Conservation (phyloP, 768 basidiomycete species). For the Mrakia gelida region DNA sequence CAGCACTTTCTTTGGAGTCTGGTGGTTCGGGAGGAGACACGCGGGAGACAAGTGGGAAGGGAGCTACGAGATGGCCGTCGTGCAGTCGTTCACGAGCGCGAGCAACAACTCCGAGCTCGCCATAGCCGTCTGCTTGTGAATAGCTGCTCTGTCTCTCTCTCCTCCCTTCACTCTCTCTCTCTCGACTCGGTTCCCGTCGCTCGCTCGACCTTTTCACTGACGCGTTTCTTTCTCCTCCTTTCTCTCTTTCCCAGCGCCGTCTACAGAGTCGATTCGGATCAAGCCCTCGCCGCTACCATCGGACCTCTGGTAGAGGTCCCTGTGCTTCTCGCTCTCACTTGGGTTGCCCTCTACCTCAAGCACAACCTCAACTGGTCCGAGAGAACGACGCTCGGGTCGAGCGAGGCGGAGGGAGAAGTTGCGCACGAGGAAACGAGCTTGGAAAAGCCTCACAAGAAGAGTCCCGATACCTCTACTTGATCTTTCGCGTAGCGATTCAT, state of each 20-base stretch:
- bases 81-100: constrained; percentile 65
- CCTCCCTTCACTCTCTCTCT: not conserved
- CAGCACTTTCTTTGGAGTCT: constrained; percentile 45
- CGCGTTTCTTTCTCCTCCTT: not conserved
- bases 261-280: constrained; percentile 70
- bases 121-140: constrained; percentile 59
- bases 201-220: not conserved
- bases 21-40: constrained; percentile 49
- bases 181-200: not conserved
- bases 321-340: constrained; percentile 64
- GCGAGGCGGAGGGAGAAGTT: too few relatives aligned
- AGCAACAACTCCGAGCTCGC: constrained; percentile 79
- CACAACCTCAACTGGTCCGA: constrained; percentile 48
- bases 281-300: constrained; percentile 71
- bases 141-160: too few relatives aligned
- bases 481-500: too few relatives aligned
- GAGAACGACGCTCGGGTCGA: too few relatives aligned
- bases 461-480: too few relatives aligned
- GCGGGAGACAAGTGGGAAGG: constrained; percentile 43
- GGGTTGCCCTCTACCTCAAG: constrained; percentile 55
- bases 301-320: constrained; percentile 54
- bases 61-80: constrained; percentile 64
- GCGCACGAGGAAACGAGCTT: too few relatives aligned
- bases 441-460: too few relatives aligned
- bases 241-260: constrained; percentile 52